These are phyloP conservation scores for Dictyophora rubrovolvata DNA, from an alignment of 768 basidiomycete genomes.

Conservation along the genomic window DNA sequence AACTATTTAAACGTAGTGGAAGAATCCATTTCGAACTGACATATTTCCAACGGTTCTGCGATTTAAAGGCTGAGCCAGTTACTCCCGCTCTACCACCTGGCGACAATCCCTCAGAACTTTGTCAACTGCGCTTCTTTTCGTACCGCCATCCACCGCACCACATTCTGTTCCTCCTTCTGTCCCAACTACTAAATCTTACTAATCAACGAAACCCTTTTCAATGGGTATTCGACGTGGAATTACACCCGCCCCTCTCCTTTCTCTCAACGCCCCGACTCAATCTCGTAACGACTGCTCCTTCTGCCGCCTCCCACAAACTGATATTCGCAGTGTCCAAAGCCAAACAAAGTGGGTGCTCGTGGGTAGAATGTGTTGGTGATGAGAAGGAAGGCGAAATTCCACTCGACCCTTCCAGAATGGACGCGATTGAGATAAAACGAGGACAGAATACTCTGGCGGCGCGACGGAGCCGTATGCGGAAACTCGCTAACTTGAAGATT, in stretches of 20 bases:
- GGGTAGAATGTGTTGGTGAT: slow-evolving; percentile 34
- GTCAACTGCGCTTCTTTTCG: background rate
- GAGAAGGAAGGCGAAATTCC: slow-evolving; percentile 38
- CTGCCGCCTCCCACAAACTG: slow-evolving; percentile 69
- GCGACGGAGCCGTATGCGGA: slow-evolving; percentile 65
- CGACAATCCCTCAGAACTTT: background rate
- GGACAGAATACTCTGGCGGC: slow-evolving; percentile 82
- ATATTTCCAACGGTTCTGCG: too few species aligned
- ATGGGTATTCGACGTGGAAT: slow-evolving; percentile 67
- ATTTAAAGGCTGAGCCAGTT: background rate
- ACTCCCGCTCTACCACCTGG: slow-evolving; percentile 1
- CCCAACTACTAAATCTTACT: background rate
- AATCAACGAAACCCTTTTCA: slow-evolving; percentile 23
- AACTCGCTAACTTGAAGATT: slow-evolving; percentile 54
- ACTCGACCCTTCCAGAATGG: slow-evolving; percentile 34
- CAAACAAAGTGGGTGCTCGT: slow-evolving; percentile 46
- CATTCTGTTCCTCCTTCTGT: background rate
- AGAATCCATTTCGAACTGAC: too few species aligned
- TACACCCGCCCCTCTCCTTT: slow-evolving; percentile 52
- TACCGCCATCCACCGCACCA: background rate
- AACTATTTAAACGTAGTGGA: too few species aligned
- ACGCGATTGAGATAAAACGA: slow-evolving; percentile 66
- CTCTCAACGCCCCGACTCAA: slow-evolving; percentile 73
- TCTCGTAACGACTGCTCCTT: slow-evolving; percentile 51
- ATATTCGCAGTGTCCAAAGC: slow-evolving; percentile 53